Base-by-base conservation (phyloP, 345 rosid species). In the Corchorus capsularis region DNA sequence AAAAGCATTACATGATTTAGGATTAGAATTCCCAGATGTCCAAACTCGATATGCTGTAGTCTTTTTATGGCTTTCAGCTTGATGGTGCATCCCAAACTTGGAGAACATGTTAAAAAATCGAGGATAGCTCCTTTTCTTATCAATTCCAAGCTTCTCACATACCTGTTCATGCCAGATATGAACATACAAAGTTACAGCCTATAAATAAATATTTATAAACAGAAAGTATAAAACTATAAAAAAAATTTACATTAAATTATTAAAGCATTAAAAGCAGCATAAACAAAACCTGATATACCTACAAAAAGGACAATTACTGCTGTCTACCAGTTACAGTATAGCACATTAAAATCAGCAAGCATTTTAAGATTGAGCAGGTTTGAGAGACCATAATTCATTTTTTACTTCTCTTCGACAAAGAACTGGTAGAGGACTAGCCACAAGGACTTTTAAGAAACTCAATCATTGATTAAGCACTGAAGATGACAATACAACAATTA, bases 61-160 rank as follows among this genome's bases (percentile, higher is more conserved):
- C 82, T 83, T 96, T 47, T 85, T 88, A 77, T 85, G 88, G 82
- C 81, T 92, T 79, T 92, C 93, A 79, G 90, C 87, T 80, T 89
- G 90, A 62, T 82, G 73, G 81, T 85, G 89, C 93, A 92, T 87
- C 81, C 98, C 98, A 80, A 83, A 89, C 87, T 84, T 91, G 19
- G 86, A 75, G 77, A 88, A 77, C 86, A 96, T 85, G 83, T 84
- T 91, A 75, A 80, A 72, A 76, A 91, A 78, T 79, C 97, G 87
- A 81, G 89, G 75, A 78, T 93, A 87, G 85, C 86, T 89, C 85
- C 79, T 91, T 81, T 93, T 96, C 83, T 89, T 91, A 77, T 89
- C 92, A 85, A 96, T 81, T 37, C 96, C 95, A 84, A 92, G 96
- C 85, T 90, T 92, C 72, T 82, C 89, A 63, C 91, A 89, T 22